phyloP scores from a whole-genome alignment of 1,284 basidiomycete species.

The Rhizopogon parksii region DNA sequence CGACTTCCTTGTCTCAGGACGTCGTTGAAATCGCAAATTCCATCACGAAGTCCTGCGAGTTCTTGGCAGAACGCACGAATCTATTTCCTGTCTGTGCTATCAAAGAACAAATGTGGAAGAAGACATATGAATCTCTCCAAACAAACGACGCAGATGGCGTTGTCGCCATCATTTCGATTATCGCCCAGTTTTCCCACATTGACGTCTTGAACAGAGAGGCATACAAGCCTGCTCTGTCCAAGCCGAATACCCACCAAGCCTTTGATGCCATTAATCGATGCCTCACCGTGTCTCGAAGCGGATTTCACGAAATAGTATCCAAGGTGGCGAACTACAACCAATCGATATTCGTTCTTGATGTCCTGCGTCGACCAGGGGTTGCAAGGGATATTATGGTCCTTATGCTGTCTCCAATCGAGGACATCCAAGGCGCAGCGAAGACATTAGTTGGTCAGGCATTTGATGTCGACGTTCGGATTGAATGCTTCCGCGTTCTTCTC shows the following conservation, averaged over 20 bases:
- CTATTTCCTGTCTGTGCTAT: slow-evolving; percentile 31
- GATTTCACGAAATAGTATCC: slow-evolving; percentile 58
- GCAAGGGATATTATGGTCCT: slow-evolving; percentile 57
- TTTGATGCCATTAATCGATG: slow-evolving; percentile 53
- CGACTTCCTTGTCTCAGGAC: slow-evolving; percentile 38
- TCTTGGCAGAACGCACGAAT: slow-evolving; percentile 28
- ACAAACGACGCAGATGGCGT: slow-evolving; percentile 54
- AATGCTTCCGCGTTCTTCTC: slow-evolving; percentile 77
- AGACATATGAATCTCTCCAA: slow-evolving; percentile 53
- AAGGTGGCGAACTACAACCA: slow-evolving; percentile 55
- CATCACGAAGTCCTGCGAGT: slow-evolving; percentile 35
- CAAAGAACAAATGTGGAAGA: slow-evolving; percentile 62
- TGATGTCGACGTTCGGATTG: slow-evolving; percentile 78
- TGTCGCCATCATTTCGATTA: slow-evolving; percentile 46
- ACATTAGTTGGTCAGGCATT: slow-evolving; percentile 74
- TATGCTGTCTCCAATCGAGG: slow-evolving; percentile 75
- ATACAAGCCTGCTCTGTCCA: slow-evolving; percentile 37
- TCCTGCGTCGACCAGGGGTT: slow-evolving; percentile 47
- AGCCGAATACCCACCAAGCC: slow-evolving; percentile 25
- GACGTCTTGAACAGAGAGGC: slow-evolving; percentile 51
- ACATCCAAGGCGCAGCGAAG: slow-evolving; percentile 68
- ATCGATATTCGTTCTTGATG: slow-evolving; percentile 39
- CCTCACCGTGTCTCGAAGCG: slow-evolving; percentile 48
- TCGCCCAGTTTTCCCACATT: slow-evolving; percentile 59
- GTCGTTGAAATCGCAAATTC: slow-evolving; percentile 33